Evolutionary conservation across 2,329 filamentous ascomycete genomes (phyloP), one percentile per base, ranked within the genome.

Genomic region (Epichloe festucae): DNA sequence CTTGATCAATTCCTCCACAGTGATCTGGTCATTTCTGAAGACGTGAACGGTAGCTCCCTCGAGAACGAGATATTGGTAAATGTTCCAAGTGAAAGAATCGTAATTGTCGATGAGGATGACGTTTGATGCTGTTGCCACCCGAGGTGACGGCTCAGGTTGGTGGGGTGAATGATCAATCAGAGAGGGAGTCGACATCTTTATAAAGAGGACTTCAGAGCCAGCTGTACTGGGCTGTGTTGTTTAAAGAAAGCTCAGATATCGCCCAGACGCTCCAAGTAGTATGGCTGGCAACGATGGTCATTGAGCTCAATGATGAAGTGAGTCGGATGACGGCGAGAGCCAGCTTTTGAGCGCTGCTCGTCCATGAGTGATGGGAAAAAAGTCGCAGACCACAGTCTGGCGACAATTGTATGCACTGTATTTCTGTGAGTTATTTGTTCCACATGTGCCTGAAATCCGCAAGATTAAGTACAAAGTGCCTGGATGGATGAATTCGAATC

Each of bases 71-170:
- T 98, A 98, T 69, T 98, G 94, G 68, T 97, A 98, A 53, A 98
- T 89, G 65, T 98, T 98, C 89, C 90, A 98, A 53, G 91, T 96
- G 68, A 98, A 98, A 3, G 93, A 97, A 70, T 98, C 93, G 70
- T 97, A 98, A 71, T 98, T 98, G 75, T 98, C 93, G 62, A 98
- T 96, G 57, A 98, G 77, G 56, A 98, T 79, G 53, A 98, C 78
- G 69, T 97, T 97, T 52, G 85, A 87, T 27, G 93, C 93, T 48
- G 83, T 89, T 23, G 84, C 67, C 50, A 96, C 75, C 38, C 83
- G 82, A 49, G 82, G 74, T 34, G 84, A 83, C 49, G 85, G 84
- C 56, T 85, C 78, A 54, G 88, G 87, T 68, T 95, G 84, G 65
- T 85, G 84, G 62, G 90, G 89, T 54, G 91, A 96, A 69, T 96